Evolutionary conservation across 345 rosid species (phyloP), one percentile per base, ranked within the genome.

Genomic region (Cardiospermum halicacabum): DNA sequence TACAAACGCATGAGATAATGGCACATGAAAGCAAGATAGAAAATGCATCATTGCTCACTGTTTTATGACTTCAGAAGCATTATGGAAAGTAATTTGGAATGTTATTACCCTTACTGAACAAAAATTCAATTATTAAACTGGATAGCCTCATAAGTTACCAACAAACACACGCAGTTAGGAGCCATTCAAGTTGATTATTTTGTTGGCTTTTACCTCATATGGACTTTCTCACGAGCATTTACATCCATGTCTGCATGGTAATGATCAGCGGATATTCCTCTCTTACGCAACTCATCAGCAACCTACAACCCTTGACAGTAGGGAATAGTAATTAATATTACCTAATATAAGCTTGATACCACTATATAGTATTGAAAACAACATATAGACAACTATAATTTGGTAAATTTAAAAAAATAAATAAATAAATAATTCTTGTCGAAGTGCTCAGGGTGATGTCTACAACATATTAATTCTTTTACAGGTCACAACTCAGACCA

Each of bases 241-340:
- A 70, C 85, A 81, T 93, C 96, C 97, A 93, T 86, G 67, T 93
- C 94, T 72, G 97, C 98, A 61, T 93, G 98, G 74, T 93, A 90
- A 78, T 83, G 78, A 68, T 80, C 89, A 61, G 97, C 96, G 30
- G 84, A 82, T 65, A 93, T 83, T 76, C 92, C 92, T 75, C 92
- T 81, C 12, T 77, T 75, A 65, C 83, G 76, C 72, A 93, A 73
- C 54, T 88, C 92, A 58, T 81, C 74, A 37, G 98, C 97, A 76
- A 93, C 86, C 98, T 93, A 75, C 72, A 77, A 70, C 50, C 74
- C 78, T 64, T 59, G 60, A 37, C 36, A 68, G 58, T 51, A 67
- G 65, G n/a, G 53, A 50, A 48, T 48, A 47, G 57, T 62, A 37
- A 67, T n/a, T 65, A 37, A 54, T 22, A 49, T 40, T 26, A 56